Base-by-base conservation (phyloP, 2,329 filamentous ascomycete species). In the Fusarium sp. region DNA sequence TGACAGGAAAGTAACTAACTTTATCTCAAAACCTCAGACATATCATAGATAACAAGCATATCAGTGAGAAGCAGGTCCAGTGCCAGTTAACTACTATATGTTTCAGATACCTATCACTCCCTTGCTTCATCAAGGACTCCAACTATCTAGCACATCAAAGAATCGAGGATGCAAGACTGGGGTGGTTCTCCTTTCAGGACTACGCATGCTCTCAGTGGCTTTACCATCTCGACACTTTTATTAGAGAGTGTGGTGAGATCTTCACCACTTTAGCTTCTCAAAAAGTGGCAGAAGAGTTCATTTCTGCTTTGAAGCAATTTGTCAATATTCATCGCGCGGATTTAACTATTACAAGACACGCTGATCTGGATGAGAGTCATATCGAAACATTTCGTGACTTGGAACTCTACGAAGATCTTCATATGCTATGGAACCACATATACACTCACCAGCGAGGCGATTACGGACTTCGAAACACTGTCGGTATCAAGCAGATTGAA, bases 371-470 rank as follows among this genome's bases (percentile, higher is more conserved):
- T 1, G 6, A 30, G 2, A 12, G 1, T 4, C 48, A 32, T 0
- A 38, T 65, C 12, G 2, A 7, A 0, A 17, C 1, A 0, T 65
- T 65, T 11, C 1, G 10, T 0, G 4, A 15, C 12, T 2, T 45
- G 1, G 8, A 15, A 2, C 12, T 58, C 1, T 65, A 65, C 0
- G 5, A 8, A 0, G 60, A 65, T 0, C 33, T 65, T 3, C 1
- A 30, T 0, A 1, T 52, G 3, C 7, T 65, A 12, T 65, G 60
- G 63, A 65, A 65, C 0, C 63, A 65, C 3, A 65, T 65, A 8
- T 65, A 50, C 2, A 65, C 63, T 14, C 63, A 65, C 5, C 63
- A 65, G 7, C 18, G 33, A 3, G 63, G 63, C 4, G 60, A 65
- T 4, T 65, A 65, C 6, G 4, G 26, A 0, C 23, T 11, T 5